These are phyloP conservation scores for Basidiobolus meristosporus DNA, from an alignment of 371 early-diverging fungal species.

Conservation along the genomic window DNA sequence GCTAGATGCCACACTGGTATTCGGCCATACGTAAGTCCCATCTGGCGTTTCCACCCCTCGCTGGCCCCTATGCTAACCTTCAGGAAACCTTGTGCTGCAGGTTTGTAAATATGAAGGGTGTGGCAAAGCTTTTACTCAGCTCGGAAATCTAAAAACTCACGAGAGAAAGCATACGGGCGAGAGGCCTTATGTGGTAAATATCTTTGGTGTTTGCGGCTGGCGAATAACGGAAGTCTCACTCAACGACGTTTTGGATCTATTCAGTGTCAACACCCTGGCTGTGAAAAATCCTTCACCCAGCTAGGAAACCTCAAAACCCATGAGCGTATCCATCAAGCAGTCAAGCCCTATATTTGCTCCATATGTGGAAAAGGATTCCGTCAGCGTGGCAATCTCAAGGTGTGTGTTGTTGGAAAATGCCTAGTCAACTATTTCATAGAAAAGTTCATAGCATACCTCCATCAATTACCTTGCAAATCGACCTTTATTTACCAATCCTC, in stretches of 20 bases:
- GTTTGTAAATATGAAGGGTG: conserved; percentile 17
- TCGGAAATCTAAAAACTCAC: conserved; percentile 44
- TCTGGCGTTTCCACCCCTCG: too few species aligned
- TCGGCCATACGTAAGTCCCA: conserved; percentile 27
- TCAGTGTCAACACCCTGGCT: conserved; percentile 25
- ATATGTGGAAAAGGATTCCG: conserved; percentile 41
- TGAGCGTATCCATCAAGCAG: conserved; percentile 44
- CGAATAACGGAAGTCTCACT: too few species aligned
- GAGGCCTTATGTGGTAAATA: conserved; percentile 29
- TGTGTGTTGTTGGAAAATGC: too few species aligned
- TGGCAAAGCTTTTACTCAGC: conserved; percentile 25
- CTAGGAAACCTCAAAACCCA: conserved; percentile 68
- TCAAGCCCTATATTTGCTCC: conserved; percentile 41
- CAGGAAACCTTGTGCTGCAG: too few species aligned
- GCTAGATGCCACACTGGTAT: conserved; percentile 52
- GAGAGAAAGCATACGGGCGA: conserved; percentile 50
- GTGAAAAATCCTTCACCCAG: conserved; percentile 54
- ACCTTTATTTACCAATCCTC: too few species aligned
- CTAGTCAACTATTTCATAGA: too few species aligned
- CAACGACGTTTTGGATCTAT: not conserved
- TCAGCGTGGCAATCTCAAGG: conserved; percentile 41
- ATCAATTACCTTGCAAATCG: too few species aligned
- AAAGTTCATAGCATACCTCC: too few species aligned
- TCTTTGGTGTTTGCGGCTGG: not conserved
- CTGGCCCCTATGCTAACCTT: too few species aligned